Percentiles rank a stretch among this genome's conserved stretches.
These are phyloP conservation scores for Peronospora destructor DNA, from an alignment of 352 stramenopile species.

Conservation along the genomic window DNA sequence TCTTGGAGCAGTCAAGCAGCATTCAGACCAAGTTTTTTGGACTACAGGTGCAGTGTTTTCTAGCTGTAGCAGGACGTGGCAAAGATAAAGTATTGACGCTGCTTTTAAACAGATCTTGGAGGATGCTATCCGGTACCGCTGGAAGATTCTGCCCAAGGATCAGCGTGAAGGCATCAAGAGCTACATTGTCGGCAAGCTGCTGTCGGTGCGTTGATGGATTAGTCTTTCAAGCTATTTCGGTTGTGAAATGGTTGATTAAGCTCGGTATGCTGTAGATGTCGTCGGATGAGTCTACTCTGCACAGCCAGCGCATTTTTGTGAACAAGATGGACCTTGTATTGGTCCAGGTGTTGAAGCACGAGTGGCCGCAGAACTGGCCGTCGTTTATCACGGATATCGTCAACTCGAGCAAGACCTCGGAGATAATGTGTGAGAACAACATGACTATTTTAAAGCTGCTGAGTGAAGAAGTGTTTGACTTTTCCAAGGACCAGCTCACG, in stretches of 20 bases:
- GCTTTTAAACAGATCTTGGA: constrained; percentile 87
- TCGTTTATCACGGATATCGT: constrained; percentile 97
- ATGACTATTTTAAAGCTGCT: constrained; percentile 99
- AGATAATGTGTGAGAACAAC: constrained; percentile 99
- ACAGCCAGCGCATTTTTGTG: constrained; percentile 90
- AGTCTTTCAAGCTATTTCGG: not conserved
- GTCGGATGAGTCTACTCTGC: constrained; percentile 84
- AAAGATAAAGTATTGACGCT: constrained; percentile 1
- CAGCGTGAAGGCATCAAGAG: constrained; percentile 98
- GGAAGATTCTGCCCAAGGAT: constrained; percentile 94
- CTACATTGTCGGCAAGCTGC: constrained; percentile 96
- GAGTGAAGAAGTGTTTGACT: constrained; percentile 99
- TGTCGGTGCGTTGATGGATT: constrained; percentile 54
- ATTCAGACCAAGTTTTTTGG: constrained; percentile 90
- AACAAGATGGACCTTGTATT: constrained; percentile 96
- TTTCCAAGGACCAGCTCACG: constrained; percentile 96
- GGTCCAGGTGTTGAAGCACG: constrained; percentile 98
- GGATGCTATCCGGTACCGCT: constrained; percentile 95
- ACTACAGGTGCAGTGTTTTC: constrained; percentile 49
- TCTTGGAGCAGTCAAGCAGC: constrained; percentile 92
- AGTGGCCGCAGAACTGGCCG: constrained; percentile 99
- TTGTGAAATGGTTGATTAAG: constrained; percentile 3
- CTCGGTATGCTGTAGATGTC: constrained; percentile 55
- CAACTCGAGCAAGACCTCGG: constrained; percentile 89
- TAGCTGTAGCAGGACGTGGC: constrained; percentile 1